Base-by-base conservation (phyloP, 768 basidiomycete genomes). In the Suillus ampliporus region DNA sequence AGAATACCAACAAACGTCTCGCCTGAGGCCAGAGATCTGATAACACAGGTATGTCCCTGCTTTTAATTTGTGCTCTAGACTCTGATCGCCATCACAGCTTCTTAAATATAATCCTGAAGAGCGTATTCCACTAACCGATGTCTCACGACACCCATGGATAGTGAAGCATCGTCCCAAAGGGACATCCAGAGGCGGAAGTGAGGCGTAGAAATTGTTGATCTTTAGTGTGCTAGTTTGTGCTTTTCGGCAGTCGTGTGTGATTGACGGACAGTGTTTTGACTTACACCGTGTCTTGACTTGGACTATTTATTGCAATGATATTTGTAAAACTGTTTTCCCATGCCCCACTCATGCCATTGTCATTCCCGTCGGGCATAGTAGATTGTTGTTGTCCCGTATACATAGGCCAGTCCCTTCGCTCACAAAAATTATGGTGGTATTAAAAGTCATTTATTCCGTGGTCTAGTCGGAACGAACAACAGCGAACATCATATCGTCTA, bases 141-240 rank as follows among this genome's bases (percentile, higher is more conserved):
- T 94, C 35, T 80, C 88, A 31, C 80, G 80, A 4, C 95, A 97
- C 70, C 94, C 94, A 11, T 98, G 96, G 94, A 90, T 98, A 52
- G 77, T 88, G 28, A 89, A 82, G 69, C 82, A 90, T 65, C 79
- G 88, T 38, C 82, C 86, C 6, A 88, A 85, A 68, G 79, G 78
- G 19, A 62, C 64, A 47, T 76, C 74, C 21, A 73, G 65, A 51
- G 72, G 74, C 21, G 74, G 67, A 14, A 65, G 59, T 40, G 76
- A 65, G 21, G 62, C 63, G 10, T 74, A 69, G 51, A 35, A 26
- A 38, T 13, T 13, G 34, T 46, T 38, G 21, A 51, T n/a, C n/a
- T 58, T 34, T n/a, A 59, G 13, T 26, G 35, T 37, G n/a, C 31
- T 21, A 13, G 23, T 53, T 8, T 31, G 19, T 31, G 19, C 35